These are phyloP conservation scores for Iris pallida DNA, from an alignment of 116 monocot genomes.

Conservation along the genomic window DNA sequence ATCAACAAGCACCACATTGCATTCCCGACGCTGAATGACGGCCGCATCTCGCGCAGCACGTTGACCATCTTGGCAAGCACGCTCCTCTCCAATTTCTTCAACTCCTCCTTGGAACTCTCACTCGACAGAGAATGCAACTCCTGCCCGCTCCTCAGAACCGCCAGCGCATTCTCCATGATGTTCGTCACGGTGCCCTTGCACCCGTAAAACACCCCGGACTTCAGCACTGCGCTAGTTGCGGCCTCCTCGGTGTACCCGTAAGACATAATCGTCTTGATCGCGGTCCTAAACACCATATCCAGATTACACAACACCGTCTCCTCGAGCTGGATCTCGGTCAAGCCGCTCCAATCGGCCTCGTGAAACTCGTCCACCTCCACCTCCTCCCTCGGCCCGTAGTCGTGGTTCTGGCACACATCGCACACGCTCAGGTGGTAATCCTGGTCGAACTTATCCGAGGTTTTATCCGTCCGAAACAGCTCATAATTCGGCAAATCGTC, in stretches of 20 bases:
- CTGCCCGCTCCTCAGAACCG: slow-evolving; percentile 39
- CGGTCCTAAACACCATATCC: slow-evolving; percentile 50
- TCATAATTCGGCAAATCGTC: slow-evolving; percentile 36
- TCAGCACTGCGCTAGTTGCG: slow-evolving; percentile 53
- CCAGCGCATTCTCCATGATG: slow-evolving; percentile 60
- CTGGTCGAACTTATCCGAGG: slow-evolving; percentile 25
- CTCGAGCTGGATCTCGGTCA: slow-evolving; percentile 54
- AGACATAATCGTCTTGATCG: slow-evolving; percentile 45
- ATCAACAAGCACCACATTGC: slow-evolving; percentile 85
- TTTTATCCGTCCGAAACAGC: slow-evolving; percentile 26
- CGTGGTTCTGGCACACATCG: slow-evolving; percentile 18
- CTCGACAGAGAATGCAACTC: slow-evolving; percentile 35
- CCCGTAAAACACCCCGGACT: slow-evolving; percentile 41
- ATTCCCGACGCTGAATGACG: slow-evolving; percentile 68
- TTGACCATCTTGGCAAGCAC: slow-evolving; percentile 62
- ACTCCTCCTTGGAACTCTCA: slow-evolving; percentile 47
- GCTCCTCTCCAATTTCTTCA: slow-evolving; percentile 48
- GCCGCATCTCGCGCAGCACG: slow-evolving; percentile 57
- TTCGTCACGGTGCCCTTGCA: slow-evolving; percentile 47
- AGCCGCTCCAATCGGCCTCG: slow-evolving; percentile 57
- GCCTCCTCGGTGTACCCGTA: slow-evolving; percentile 60
- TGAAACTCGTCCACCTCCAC: slow-evolving; percentile 16
- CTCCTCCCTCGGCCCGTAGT: slow-evolving; percentile 13
- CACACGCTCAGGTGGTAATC: slow-evolving; percentile 28
- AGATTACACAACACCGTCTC: slow-evolving; percentile 55